Conservation (phyloP, 2,329 filamentous ascomycete species). For the Neoascochyta sp. region DNA sequence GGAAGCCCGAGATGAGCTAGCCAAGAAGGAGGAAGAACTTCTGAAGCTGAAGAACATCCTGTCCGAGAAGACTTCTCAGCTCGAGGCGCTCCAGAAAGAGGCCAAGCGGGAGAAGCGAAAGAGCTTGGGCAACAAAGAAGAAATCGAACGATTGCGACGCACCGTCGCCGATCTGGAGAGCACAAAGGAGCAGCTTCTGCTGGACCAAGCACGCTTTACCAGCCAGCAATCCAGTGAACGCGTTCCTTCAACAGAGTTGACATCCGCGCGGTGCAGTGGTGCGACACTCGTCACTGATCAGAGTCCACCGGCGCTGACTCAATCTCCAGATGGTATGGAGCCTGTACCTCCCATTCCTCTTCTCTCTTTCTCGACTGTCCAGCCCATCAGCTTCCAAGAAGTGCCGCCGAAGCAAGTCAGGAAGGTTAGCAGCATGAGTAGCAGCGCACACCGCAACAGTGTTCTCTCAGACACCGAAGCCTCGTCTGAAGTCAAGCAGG, state of each 20-base stretch:
- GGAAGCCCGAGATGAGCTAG: constrained; percentile 20
- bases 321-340: constrained; percentile 11
- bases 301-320: constrained; percentile 13
- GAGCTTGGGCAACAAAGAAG: constrained; percentile 20
- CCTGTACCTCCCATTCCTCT: no score
- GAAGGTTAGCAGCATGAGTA: no score
- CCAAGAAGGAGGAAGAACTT: constrained; percentile 22
- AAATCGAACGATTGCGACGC: constrained; percentile 25
- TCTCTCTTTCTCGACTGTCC: no score
- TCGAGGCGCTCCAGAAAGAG: constrained; percentile 18
- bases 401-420: constrained; percentile 15
- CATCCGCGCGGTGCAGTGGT: constrained; percentile 30
- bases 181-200: constrained; percentile 31
- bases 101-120: constrained; percentile 13
- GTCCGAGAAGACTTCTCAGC: constrained; percentile 15
- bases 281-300: constrained; percentile 30
- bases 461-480: constrained; percentile 21
- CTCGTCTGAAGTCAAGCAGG: constrained; percentile 15
- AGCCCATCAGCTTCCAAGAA: constrained; percentile 14
- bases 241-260: constrained; percentile 18
- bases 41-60: constrained; percentile 11
- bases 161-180: constrained; percentile 20
- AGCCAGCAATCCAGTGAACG: constrained; percentile 21
- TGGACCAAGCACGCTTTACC: constrained; percentile 30
- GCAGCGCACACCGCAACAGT: constrained; percentile 13